Evolutionary conservation across 352 stramenopile species (phyloP), one percentile per base, ranked within the genome.

Genomic region (Phytopythium aichiense): DNA sequence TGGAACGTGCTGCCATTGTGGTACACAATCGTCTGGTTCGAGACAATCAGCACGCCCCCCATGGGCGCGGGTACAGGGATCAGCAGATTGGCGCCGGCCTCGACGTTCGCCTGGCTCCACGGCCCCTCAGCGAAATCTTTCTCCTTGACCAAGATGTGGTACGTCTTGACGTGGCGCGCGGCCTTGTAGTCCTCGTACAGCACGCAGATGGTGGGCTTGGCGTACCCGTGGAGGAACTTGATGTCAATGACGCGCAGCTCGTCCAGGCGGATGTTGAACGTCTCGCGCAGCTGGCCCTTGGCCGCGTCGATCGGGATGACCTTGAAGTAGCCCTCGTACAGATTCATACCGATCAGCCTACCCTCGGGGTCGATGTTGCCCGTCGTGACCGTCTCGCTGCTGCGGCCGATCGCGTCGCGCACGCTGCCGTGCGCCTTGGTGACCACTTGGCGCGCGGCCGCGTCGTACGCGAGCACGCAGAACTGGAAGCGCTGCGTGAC

Each of bases 231-330:
- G 11, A 98, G 71, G 68, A 98, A 97, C 67, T 97, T 94, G 71
- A 98, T 95, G 65, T 98, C 92, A 58, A 98, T 91, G 52, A 98
- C 89, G 46, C 92, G 79, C 35, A 97, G 71, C 72, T 98, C 92
- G 66, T 98, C 92, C 61, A 98, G 73, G 4, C 89, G 91, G 49
- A 98, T 95, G 70, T 97, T 97, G 72, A 97, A 97, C 42, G 86
- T 84, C 42, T 96, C 87, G 46, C 83, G 83, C 15, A 97, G 73
- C 33, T 87, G 77, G 15, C 88, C 87, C 60, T 87, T 89, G 61
- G 69, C 67, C 45, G 69, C 77, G 64, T 97, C 88, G 63, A 97
- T 94, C 48, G 88, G 88, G 56, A 94, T 93, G 16, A 96, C 81
- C 60, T 96, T 96, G 58, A 96, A 96, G 68, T 96, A 94, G 9